These are phyloP conservation scores for Kodamaea fungicola DNA, from an alignment of 1,139 yeast genomes.

Conservation along the genomic window DNA sequence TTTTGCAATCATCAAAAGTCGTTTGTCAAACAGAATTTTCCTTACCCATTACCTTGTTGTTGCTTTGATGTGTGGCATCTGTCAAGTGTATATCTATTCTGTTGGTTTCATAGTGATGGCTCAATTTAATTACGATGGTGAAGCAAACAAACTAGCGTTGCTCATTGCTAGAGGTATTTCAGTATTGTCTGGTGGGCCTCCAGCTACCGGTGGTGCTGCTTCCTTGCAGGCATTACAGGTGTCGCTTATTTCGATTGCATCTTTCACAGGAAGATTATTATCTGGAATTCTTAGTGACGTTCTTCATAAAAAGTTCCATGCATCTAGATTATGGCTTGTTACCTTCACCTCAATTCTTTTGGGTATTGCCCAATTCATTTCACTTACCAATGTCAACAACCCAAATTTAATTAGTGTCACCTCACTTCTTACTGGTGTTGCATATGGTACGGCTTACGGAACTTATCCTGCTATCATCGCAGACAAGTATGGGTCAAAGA, in stretches of 20 bases:
- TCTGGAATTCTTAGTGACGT: constrained; percentile 40
- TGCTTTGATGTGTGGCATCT: constrained; percentile 34
- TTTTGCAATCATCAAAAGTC: constrained; percentile 20
- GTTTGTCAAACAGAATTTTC: constrained; percentile 25
- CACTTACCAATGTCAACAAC: constrained; percentile 26
- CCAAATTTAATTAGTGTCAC: constrained; percentile 26
- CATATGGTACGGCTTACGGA: constrained; percentile 42
- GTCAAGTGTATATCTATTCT: constrained; percentile 44
- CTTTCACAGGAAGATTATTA: constrained; percentile 38
- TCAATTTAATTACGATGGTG: constrained; percentile 25
- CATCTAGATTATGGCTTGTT: constrained; percentile 42
- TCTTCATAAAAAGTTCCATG: constrained; percentile 27
- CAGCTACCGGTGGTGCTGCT: constrained; percentile 20
- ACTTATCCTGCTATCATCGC: constrained; percentile 48
- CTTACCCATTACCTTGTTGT: constrained; percentile 35
- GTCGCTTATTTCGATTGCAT: constrained; percentile 37
- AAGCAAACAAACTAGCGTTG: background rate
- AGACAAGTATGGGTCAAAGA: constrained; percentile 39
- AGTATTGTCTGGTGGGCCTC: constrained; percentile 8
- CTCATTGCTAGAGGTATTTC: constrained; percentile 5
- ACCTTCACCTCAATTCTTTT: constrained; percentile 25
- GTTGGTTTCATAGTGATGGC: constrained; percentile 46
- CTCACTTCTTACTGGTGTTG: constrained; percentile 34
- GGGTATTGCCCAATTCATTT: constrained; percentile 29
- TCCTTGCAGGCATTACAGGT: constrained; percentile 46